Base-by-base conservation (phyloP, 2,329 filamentous ascomycete genomes). In the Sclerotinia spermophila region DNA sequence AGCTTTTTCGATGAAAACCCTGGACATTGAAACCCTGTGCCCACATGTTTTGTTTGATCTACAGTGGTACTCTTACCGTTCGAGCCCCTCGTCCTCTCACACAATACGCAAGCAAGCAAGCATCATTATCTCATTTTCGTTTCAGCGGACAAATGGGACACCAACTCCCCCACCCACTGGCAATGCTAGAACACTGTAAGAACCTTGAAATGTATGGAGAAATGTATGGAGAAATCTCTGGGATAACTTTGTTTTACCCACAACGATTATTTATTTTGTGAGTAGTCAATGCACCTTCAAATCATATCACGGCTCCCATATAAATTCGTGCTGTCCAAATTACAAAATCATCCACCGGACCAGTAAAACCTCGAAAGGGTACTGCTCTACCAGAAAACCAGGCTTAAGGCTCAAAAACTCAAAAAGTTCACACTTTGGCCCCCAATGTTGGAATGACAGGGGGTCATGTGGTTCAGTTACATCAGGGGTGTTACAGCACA, bases 1-100 rank as follows among this genome's bases (percentile, higher is more conserved):
- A 65, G 62, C 45, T 27, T 65, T 65, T 30, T 65, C 44, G 17
- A 51, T 15, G 27, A 48, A 64, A 65, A 27, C 3, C 61, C 44
- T 65, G 61, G 48, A 51, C 30, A 33, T 51, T 65, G 61, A 65
- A 65, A 51, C 61, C 44, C 33, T 51, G 61, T 35, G 61, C 61
- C 61, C 61, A 65, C 61, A 65, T 65, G 44, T 65, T 65, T 51
- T 51, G 30, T 65, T 65, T 65, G 61, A 65, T 65, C 33, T 65
- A 65, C 62, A 53, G 62, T 65, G 33, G 45, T 65, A 51, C 44
- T 64, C n/a, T 3, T 48, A 19, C 60, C 60, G 42, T 64, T 64
- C 51, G 45, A 40, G 13, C 33, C 33, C 44, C 61, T 65, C 61
- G 61, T 42, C 4, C 8, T 48, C 56, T 35, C 35, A n/a, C n/a